Evolutionary conservation across 2,329 filamentous ascomycete genomes (phyloP), one percentile per base, ranked within the genome.

Genomic region (Periconia macrospinosa): DNA sequence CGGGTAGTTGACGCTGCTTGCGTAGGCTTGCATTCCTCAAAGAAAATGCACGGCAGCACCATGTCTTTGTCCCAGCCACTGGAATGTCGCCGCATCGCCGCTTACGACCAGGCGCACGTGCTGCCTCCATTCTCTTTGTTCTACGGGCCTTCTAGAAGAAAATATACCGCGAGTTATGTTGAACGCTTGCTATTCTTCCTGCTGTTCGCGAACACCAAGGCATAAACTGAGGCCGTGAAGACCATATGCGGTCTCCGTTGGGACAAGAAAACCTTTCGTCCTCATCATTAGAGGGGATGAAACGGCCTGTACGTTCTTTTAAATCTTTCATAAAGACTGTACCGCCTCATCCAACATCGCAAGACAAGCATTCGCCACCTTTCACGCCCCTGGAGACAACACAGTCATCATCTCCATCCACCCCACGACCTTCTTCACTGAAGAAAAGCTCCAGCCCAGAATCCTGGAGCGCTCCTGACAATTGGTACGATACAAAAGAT

Each of bases 211-310:
- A 64, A 53, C 49, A 41, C 45, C 49, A 41, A 68, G 66, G 61
- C 52, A 69, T 68, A 67, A 53, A 55, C 46, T 51, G 52, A 52
- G 60, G 42, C 55, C 57, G 50, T 55, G 49, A 59, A 46, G 50
- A 45, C 50, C 57, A 60, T 42, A 60, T 61, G 61, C 62, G 56
- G 55, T 61, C 61, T 57, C 56, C 62, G 33, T 60, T 64, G 49
- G 62, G 53, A 48, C 61, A 66, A 45, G 45, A 40, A 23, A 63
- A 65, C 47, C 37, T 54, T 49, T 66, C 65, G 35, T 61, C 61
- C 17, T 60, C 65, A 15, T 63, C 65, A 18, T 61, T 71, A 23
- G 57, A 65, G 49, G 69, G 63, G n/a, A 71, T 72, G 68, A 68
- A 71, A 56, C 61, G 52, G 19, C 68, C 68, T 23, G 58, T 73